Percentiles rank a stretch among this genome's conserved stretches.
Conservation (phyloP, 768 basidiomycete species). For the Kwoniella heveanensis region DNA sequence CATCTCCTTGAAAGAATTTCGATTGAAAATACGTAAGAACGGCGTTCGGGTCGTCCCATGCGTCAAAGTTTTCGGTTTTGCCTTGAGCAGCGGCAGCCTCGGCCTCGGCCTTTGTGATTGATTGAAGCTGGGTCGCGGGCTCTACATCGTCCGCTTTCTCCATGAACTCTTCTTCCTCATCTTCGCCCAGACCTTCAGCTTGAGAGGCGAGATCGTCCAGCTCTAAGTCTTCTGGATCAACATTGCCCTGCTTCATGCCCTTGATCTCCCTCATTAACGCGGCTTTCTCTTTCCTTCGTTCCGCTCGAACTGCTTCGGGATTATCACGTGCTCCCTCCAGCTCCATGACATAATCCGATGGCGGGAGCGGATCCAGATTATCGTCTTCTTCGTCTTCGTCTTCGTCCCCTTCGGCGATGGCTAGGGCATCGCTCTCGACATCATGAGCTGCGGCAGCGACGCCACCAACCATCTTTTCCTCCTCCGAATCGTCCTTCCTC, state of each 20-base stretch:
- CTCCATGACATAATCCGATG: slow-evolving; percentile 25
- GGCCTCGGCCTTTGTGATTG: slow-evolving; percentile 25
- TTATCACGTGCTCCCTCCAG: slow-evolving; percentile 24
- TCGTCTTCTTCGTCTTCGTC: slow-evolving; percentile 37
- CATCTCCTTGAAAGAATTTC: slow-evolving; percentile 31
- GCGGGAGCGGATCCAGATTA: slow-evolving; percentile 17
- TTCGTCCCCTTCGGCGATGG: slow-evolving; percentile 16
- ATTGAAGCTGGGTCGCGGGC: slow-evolving; percentile 12
- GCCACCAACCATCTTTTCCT: slow-evolving; percentile 6
- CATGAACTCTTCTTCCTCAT: slow-evolving; percentile 19
- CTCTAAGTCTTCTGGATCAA: slow-evolving; percentile 5
- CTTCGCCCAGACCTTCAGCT: slow-evolving; percentile 21
- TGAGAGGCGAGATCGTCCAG: slow-evolving; percentile 16
- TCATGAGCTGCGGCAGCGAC: slow-evolving; percentile 17
- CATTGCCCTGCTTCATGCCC: slow-evolving; percentile 2
- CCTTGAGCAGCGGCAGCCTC: slow-evolving; percentile 11
- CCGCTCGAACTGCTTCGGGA: slow-evolving; percentile 29
- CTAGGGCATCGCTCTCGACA: slow-evolving; percentile 29
- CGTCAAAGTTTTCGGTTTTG: slow-evolving; percentile 24
- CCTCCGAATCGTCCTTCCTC: slow-evolving; percentile 26
- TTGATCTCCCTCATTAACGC: slow-evolving; percentile 20
- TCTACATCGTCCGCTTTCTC: slow-evolving; percentile 28
- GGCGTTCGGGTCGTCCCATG: slow-evolving; percentile 40
- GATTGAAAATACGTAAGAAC: slow-evolving; percentile 25
- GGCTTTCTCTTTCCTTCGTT: slow-evolving; percentile 23